Percentiles rank a stretch among this genome's conserved stretches.
phyloP scores from a whole-genome alignment of 164 flowering plant genomes.

The Nelumbo lutea region DNA sequence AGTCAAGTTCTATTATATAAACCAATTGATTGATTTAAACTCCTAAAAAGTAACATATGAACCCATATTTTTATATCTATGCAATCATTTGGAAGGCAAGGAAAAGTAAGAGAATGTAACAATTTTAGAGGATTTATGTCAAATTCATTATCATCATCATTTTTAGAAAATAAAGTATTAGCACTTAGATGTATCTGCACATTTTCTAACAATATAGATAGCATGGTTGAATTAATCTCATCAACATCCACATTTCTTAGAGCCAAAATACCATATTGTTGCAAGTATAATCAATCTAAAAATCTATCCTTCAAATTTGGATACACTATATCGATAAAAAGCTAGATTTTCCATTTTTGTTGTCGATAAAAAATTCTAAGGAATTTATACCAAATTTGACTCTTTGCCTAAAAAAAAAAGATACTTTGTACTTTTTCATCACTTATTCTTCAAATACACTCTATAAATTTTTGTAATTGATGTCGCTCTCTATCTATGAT shows the following conservation, averaged over 20 bases:
- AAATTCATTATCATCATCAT: too few relatives aligned
- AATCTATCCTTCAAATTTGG: background rate
- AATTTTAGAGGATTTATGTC: too few relatives aligned
- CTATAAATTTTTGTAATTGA: background rate
- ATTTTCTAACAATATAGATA: background rate
- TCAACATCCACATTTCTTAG: background rate
- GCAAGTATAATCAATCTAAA: too few relatives aligned
- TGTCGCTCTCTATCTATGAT: background rate
- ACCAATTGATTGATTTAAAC: too few relatives aligned
- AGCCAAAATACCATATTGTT: background rate
- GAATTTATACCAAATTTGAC: background rate
- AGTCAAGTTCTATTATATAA: too few relatives aligned
- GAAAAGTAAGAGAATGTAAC: too few relatives aligned
- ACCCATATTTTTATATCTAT: too few relatives aligned
- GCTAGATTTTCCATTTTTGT: background rate
- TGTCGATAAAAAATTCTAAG: background rate
- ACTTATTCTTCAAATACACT: background rate
- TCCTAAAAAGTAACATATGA: too few relatives aligned
- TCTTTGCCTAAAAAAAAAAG: background rate
- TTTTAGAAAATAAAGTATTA: too few relatives aligned
- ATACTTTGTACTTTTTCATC: background rate
- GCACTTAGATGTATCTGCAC: too few relatives aligned
- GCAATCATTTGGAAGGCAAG: too few relatives aligned
- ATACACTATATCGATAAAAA: background rate
- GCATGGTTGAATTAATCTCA: too few relatives aligned